A percentile compares a stretch with the other conserved stretches of the same genome.
Evolutionary conservation across 2,329 filamentous ascomycete genomes (phyloP).

Genomic region (Diaporthe ilicicola): DNA sequence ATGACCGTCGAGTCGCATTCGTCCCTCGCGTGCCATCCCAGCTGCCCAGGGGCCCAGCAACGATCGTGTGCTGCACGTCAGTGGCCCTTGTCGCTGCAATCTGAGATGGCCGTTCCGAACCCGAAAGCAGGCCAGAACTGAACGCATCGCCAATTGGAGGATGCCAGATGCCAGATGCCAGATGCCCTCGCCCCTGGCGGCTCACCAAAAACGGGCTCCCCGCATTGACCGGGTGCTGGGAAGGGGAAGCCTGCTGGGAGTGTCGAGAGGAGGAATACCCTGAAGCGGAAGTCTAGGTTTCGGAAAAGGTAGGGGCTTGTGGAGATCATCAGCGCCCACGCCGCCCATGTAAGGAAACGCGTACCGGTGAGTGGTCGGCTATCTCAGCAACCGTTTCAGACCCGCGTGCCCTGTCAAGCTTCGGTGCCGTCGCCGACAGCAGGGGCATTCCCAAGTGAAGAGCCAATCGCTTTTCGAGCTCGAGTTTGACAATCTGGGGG

Average conservation of each 20-base stretch:
- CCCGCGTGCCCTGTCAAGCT: background rate
- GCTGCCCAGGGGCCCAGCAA: background rate
- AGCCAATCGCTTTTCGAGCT: constrained; percentile 12
- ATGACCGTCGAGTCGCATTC: constrained; percentile 16
- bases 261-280: background rate
- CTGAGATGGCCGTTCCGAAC: background rate
- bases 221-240: background rate
- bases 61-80: constrained; percentile 1
- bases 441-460: background rate
- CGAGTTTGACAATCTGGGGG: constrained; percentile 19
- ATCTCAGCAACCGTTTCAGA: constrained; percentile 15
- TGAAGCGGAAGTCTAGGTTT: constrained; percentile 1
- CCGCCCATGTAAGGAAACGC: background rate
- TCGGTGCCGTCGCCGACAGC: background rate
- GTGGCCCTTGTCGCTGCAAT: background rate
- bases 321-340: constrained; percentile 1
- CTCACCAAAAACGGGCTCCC: constrained; percentile 7
- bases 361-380: constrained; percentile 5
- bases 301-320: constrained; percentile 8
- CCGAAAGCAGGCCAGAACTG: background rate
- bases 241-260: background rate
- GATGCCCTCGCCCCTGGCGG: background rate
- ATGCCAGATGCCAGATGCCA: background rate
- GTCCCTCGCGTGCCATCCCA: constrained; percentile 7
- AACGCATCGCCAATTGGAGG: background rate